Evolutionary conservation across 73 alveolate species (phyloP), one percentile per base, ranked within the genome.

Genomic region (Durusdinium trenchii): DNA sequence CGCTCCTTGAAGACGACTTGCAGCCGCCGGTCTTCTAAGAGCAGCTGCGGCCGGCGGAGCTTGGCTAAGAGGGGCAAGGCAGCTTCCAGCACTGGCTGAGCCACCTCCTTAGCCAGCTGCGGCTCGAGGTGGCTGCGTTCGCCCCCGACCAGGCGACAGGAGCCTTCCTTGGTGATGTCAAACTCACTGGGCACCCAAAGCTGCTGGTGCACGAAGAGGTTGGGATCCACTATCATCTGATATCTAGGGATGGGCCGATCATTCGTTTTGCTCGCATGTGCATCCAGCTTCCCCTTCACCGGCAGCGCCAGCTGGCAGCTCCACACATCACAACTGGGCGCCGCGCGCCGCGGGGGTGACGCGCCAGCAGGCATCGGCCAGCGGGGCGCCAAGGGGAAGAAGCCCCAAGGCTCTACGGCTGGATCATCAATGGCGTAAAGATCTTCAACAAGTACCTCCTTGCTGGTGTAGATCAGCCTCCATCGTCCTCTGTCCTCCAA

Each of bases 11-110:
- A 85, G 43, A 85, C 94, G 36, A 85, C 94, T 62, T 85, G 94
- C 94, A 85, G 45, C 32, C 94, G 94, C 42, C 94, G 94, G 40
- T 85, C 94, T 35, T 85, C 94, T 78, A 85, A 20, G 52, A 85
- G 94, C 69, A 85, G 94, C 94, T 85, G 94, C 26, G 94, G 94
- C 6, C 94, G 76, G n/a, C 95, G 95, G 47, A 86, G 75, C 83
- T 47, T 26, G 23, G 85, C 85, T 51, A 75, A 75, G 52, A 75
- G 40, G 85, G 85, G 85, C 50, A 75, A 51, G 23, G 85, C 85
- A 20, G 35, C 50, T 9, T 38, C 48, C 50, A 75, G 85, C 50
- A 75, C 50, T 51, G 85, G 85, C 35, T n/a, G 28, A 18, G 85
- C 85, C 38, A 75, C 85, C 64, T 54, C 64, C 85, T 38, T 47